A percentile compares a stretch with the other conserved stretches of the same genome.
Conservation (phyloP, 192 early-diverging fungal species). For the Entomortierella beljakovae region DNA sequence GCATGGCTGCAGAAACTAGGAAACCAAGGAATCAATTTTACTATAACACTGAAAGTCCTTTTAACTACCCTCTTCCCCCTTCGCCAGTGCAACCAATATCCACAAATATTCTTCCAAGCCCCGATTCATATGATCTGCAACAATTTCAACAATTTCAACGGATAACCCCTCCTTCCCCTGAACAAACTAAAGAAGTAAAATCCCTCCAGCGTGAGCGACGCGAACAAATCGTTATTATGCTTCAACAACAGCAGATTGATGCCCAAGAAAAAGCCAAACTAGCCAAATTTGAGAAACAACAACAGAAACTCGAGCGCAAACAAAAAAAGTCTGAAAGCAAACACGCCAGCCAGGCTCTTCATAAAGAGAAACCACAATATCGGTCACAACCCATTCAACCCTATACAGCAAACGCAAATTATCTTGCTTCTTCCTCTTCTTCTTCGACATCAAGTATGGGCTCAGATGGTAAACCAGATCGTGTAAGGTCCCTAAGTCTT, state of each 20-base stretch:
- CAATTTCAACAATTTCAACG: constrained; percentile 25
- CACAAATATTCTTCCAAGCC: background rate
- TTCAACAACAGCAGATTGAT: constrained; percentile 46
- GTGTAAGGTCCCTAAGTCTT: constrained; percentile 41
- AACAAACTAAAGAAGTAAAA: constrained; percentile 29
- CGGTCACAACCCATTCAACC: constrained; percentile 20
- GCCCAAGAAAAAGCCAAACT: constrained; percentile 37
- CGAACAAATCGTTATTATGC: constrained; percentile 36
- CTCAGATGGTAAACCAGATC: constrained; percentile 1
- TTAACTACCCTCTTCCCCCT: background rate
- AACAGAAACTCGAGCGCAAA: constrained; percentile 32
- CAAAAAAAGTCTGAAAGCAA: constrained; percentile 25
- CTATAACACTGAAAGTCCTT: constrained; percentile 6
- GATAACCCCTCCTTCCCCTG: background rate
- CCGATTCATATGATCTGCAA: constrained; percentile 1
- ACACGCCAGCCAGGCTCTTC: constrained; percentile 11
- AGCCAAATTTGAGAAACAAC: constrained; percentile 40
- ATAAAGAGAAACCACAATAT: background rate
- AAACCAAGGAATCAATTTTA: constrained; percentile 7
- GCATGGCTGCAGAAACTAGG: constrained; percentile 43
- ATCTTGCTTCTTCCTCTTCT: constrained; percentile 4
- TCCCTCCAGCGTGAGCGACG: constrained; percentile 30
- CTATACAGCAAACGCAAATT: background rate
- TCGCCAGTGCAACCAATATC: background rate
- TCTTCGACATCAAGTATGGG: constrained; percentile 7